phyloP scores from a whole-genome alignment of 2,329 filamentous ascomycete genomes.

The Diaporthe sp. region DNA sequence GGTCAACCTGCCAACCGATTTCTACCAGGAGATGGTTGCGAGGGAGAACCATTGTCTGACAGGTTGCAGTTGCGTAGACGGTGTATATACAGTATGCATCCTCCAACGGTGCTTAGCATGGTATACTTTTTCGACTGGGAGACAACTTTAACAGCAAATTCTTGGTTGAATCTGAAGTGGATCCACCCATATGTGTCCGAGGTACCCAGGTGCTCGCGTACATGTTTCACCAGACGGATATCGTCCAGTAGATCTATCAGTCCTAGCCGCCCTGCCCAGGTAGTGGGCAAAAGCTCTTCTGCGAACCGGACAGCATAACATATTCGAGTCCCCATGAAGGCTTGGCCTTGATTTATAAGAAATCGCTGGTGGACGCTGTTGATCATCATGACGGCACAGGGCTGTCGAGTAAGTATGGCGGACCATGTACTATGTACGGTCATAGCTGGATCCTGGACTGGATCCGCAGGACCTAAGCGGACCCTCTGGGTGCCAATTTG shows the following conservation, averaged over 20 bases:
- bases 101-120: not conserved
- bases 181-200: not conserved
- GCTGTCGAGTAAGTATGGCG: not conserved
- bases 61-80: not conserved
- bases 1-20: not conserved
- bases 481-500: not conserved
- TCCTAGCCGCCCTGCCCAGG: not conserved
- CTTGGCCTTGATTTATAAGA: not conserved
- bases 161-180: conserved; percentile 7
- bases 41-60: not conserved
- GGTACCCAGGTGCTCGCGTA: conserved; percentile 4
- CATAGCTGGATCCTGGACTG: conserved; percentile 1
- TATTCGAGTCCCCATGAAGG: not conserved
- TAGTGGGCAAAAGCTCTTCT: not conserved
- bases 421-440: not conserved
- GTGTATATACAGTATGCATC: not conserved
- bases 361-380: not conserved
- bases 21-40: not conserved
- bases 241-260: not conserved
- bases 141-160: not conserved
- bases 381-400: conserved; percentile 24
- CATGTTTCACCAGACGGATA: conserved; percentile 8
- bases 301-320: not conserved
- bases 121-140: not conserved
- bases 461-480: not conserved